phyloP scores from a whole-genome alignment of 495 filamentous ascomycete genomes.

The Symbiotaphrina buchneri region DNA sequence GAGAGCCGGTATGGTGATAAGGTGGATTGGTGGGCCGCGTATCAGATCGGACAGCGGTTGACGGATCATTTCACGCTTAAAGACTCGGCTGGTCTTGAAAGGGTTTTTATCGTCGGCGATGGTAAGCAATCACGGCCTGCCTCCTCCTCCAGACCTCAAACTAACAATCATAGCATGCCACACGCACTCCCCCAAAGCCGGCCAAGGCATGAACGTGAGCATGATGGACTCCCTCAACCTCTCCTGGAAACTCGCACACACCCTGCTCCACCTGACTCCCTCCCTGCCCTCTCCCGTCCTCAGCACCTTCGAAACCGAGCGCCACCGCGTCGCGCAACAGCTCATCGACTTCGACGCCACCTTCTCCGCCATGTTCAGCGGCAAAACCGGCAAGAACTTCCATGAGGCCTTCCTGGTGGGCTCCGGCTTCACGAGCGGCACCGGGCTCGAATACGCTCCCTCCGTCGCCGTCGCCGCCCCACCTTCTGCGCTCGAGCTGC shows the following conservation, averaged over 20 bases:
- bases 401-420: too few species aligned
- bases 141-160: background rate
- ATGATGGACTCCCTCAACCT: slow-evolving; percentile 16
- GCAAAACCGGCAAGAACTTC: too few species aligned
- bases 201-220: slow-evolving; percentile 17
- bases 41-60: slow-evolving; percentile 18
- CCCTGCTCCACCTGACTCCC: slow-evolving; percentile 45
- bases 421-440: too few species aligned
- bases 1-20: slow-evolving; percentile 17
- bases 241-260: slow-evolving; percentile 14
- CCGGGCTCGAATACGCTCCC: too few species aligned
- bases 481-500: too few species aligned
- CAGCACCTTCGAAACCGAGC: slow-evolving; percentile 12
- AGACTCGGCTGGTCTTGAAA: slow-evolving; percentile 6
- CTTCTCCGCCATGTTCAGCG: slow-evolving; percentile 13
- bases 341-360: slow-evolving; percentile 13
- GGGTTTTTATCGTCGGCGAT: slow-evolving; percentile 11
- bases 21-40: slow-evolving; percentile 13
- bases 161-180: too few species aligned
- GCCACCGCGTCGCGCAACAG: slow-evolving; percentile 10
- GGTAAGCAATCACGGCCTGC: slow-evolving; percentile 5
- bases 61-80: slow-evolving; percentile 8
- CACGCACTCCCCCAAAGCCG: slow-evolving; percentile 13
- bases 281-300: slow-evolving; percentile 24
- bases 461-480: too few species aligned